These are phyloP conservation scores for Phytomonas sp. DNA, from an alignment of 208 protist genomes.

Conservation along the genomic window DNA sequence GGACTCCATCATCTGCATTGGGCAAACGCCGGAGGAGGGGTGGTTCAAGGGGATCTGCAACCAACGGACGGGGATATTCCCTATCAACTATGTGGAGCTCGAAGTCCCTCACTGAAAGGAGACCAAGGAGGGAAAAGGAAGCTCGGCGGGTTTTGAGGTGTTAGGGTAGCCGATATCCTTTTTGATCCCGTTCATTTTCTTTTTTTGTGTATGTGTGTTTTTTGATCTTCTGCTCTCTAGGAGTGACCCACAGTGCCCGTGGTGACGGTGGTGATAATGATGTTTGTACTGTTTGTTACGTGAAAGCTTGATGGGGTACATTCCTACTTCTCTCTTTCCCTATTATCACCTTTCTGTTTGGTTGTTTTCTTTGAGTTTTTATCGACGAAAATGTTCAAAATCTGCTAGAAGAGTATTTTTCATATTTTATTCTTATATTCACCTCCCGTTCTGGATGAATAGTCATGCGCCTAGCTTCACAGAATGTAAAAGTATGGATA, in stretches of 20 bases:
- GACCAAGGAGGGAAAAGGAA: conserved; percentile 9
- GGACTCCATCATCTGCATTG: conserved; percentile 72
- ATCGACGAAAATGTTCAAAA: not conserved
- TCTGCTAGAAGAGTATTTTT: not conserved
- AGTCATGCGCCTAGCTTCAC: not conserved
- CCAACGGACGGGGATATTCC: conserved; percentile 83
- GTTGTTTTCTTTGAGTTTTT: conserved; percentile 2
- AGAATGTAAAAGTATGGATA: not conserved
- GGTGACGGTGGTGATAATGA: not conserved
- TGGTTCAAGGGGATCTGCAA: conserved; percentile 87
- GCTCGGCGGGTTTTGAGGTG: not conserved
- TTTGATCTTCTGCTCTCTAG: not conserved
- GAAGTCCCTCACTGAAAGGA: not conserved
- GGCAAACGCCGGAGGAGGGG: conserved; percentile 72
- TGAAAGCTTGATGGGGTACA: not conserved
- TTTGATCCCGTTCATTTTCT: conserved; percentile 6
- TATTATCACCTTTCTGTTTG: not conserved
- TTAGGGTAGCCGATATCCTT: conserved; percentile 11
- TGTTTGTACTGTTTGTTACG: not conserved
- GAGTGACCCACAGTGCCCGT: not conserved
- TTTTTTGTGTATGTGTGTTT: not conserved
- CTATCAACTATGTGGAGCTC: conserved; percentile 78
- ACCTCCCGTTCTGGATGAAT: not conserved
- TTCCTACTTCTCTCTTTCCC: not conserved
- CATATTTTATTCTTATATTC: not conserved